phyloP scores from a whole-genome alignment of 495 filamentous ascomycete species.

The Trichoderma orchidacearum region DNA sequence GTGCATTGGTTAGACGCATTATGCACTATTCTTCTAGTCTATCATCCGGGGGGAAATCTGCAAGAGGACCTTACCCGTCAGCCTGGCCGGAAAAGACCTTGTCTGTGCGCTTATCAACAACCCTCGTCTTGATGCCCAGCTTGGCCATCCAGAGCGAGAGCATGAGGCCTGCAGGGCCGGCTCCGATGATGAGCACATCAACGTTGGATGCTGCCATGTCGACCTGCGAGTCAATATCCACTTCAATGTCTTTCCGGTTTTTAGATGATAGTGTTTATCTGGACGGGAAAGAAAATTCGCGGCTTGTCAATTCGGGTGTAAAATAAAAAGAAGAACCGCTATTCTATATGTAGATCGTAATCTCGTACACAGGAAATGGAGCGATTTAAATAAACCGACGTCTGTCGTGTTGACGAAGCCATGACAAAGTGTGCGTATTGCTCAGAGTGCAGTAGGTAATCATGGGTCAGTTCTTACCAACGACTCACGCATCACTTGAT shows the following conservation, averaged over 20 bases:
- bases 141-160: constrained; percentile 49
- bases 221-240: too few relatives aligned
- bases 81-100: constrained; percentile 46
- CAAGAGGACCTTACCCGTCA: constrained; percentile 40
- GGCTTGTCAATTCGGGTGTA: background rate
- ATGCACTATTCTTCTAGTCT: too few relatives aligned
- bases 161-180: constrained; percentile 54
- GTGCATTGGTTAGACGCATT: too few relatives aligned
- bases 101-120: constrained; percentile 46
- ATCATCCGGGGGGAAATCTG: too few relatives aligned
- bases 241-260: too few relatives aligned
- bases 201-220: constrained; percentile 9
- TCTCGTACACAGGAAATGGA: background rate
- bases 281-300: too few relatives aligned
- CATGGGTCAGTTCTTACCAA: background rate
- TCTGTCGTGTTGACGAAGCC: background rate
- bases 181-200: constrained; percentile 47
- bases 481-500: background rate
- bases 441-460: background rate
- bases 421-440: background rate
- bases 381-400: background rate
- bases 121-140: constrained; percentile 42
- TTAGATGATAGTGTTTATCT: too few relatives aligned
- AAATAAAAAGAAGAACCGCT: background rate
- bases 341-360: background rate